These are phyloP conservation scores for Hanseniaspora uvarum DNA, from an alignment of 1,139 yeast genomes.

Conservation along the genomic window DNA sequence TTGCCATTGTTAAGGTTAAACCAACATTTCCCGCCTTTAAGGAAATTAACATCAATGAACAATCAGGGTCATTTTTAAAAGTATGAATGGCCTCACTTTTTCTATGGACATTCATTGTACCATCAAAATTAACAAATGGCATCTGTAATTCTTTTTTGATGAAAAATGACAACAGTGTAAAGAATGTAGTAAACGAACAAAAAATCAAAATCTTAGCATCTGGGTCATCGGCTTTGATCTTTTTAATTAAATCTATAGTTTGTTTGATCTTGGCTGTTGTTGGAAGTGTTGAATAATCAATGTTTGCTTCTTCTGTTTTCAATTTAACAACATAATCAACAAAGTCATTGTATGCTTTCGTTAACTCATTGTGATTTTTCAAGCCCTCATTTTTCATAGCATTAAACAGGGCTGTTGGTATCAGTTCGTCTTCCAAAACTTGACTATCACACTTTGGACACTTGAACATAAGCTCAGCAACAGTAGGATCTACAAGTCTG, in stretches of 20 bases:
- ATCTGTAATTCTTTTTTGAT: slow-evolving; percentile 40
- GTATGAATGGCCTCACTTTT: slow-evolving; percentile 53
- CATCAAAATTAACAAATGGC: slow-evolving; percentile 60
- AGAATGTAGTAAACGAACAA: slow-evolving; percentile 72
- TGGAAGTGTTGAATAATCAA: slow-evolving; percentile 29
- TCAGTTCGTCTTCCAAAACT: slow-evolving; percentile 37
- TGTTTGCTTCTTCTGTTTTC: slow-evolving; percentile 31
- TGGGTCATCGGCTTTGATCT: slow-evolving; percentile 37
- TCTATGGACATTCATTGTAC: slow-evolving; percentile 58
- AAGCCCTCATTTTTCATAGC: slow-evolving; percentile 32
- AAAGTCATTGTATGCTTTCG: slow-evolving; percentile 25
- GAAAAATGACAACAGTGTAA: slow-evolving; percentile 57
- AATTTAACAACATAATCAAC: slow-evolving; percentile 27
- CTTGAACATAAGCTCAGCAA: slow-evolving; percentile 12
- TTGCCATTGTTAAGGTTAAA: slow-evolving; percentile 81
- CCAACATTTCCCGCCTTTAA: slow-evolving; percentile 91
- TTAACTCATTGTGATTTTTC: slow-evolving; percentile 23
- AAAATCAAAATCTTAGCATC: slow-evolving; percentile 65
- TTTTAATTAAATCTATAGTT: slow-evolving; percentile 39
- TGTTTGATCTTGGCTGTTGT: slow-evolving; percentile 48
- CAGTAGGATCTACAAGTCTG: slow-evolving; percentile 13
- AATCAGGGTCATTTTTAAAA: slow-evolving; percentile 49
- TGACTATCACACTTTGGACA: slow-evolving; percentile 34
- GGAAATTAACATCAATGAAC: slow-evolving; percentile 56
- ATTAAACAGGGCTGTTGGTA: slow-evolving; percentile 46